Evolutionary conservation across 1,284 basidiomycete genomes (phyloP), one percentile per base, ranked within the genome.

Genomic region (Ganoderma lingzhi): DNA sequence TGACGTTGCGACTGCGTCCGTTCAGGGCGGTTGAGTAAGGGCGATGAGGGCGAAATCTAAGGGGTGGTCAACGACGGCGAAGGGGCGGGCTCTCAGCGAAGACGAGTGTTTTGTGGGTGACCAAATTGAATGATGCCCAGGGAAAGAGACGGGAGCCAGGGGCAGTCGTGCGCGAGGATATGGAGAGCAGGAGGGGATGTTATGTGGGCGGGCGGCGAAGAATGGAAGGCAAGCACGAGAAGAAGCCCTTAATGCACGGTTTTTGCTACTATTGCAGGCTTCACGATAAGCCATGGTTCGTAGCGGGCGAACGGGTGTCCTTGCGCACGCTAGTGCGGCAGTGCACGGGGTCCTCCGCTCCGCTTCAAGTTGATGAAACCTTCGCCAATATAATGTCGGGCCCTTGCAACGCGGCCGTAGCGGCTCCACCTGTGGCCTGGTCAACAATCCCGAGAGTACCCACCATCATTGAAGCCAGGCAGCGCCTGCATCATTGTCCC

Each of bases 201-300:
- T 71, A 69, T 68, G 72, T 62, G 69, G 62, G 64, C 51, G 69
- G 62, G 64, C 56, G 53, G 51, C 41, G 62, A 59, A 48, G 65
- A 69, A 72, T 68, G 70, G 72, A 73, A 73, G 70, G 68, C 17
- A 64, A 3, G 51, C 68, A 70, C 70, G 70, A 68, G 70, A 68
- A 51, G 60, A 65, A 56, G 60, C 48, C 51, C 51, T 58, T 6
- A 42, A 63, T 42, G 51, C 45, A 37, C 62, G 64, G 35, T 62
- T 64, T 65, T 61, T 62, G 68, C 63, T 48, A 44, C 58, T 59
- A 56, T 62, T 51, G 4, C 62, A 55, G 37, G 39, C 59, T 55
- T 55, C 59, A 41, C 65, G 70, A 73, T 73, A 73, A 71, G 71
- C 66, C 62, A 35, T 35, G 32, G 56, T n/a, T n/a, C 10, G 14